Conservation (phyloP, 257 asterid species). For the Solanum appendiculatum region DNA sequence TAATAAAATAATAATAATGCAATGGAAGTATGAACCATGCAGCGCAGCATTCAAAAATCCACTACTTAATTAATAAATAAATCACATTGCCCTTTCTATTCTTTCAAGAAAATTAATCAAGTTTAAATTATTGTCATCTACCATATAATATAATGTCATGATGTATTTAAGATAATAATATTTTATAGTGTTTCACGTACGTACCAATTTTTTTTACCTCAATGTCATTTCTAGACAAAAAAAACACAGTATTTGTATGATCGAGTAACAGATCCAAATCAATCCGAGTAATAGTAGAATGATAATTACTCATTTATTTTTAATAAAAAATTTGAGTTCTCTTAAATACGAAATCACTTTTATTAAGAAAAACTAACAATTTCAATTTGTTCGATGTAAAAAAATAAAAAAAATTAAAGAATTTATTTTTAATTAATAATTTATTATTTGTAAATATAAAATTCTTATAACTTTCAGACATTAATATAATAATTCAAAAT, state of each 20-base stretch:
- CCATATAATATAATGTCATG: neutral
- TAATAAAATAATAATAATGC: neutral
- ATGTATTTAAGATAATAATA: neutral
- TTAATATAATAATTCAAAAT: no score
- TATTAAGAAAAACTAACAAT: no score
- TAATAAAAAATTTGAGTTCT: fast-evolving
- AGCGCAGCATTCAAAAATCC: neutral
- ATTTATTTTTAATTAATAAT: no score
- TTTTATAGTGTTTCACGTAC: neutral
- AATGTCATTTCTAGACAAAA: no score
- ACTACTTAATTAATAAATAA: neutral
- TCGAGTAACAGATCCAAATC: neutral
- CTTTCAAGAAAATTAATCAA: neutral
- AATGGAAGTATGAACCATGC: neutral
- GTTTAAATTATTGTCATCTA: neutral
- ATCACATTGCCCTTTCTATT: neutral
- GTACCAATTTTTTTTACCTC: no score
- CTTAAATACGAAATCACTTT: no score
- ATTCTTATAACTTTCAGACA: no score
- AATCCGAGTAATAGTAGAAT: no score
- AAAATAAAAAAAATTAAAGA: no score
- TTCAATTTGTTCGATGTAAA: no score
- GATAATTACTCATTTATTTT: fast-evolving
- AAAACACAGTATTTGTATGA: neutral
- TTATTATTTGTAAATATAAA: no score